Evolutionary conservation across 805 yeast species (phyloP).

Genomic region (Saitoella complicata): DNA sequence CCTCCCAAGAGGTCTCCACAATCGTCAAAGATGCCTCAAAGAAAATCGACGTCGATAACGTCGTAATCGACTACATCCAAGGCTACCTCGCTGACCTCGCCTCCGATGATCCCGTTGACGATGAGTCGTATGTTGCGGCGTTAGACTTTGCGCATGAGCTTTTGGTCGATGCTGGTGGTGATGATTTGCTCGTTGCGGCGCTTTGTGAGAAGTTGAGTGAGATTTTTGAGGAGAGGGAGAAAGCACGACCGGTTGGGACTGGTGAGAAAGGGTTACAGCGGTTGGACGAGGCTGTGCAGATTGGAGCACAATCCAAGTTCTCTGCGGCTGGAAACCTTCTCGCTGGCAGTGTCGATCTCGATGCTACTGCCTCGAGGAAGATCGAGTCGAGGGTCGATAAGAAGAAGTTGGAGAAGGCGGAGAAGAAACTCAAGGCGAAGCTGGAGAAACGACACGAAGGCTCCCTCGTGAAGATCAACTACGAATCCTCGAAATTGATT

Average conservation of each 20-base stretch:
- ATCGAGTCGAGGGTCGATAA: conserved; percentile 90
- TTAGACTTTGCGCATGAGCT: conserved; percentile 49
- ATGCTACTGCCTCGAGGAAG: conserved; percentile 68
- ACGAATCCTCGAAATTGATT: conserved; percentile 86
- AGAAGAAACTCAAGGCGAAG: conserved; percentile 90
- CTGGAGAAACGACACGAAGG: conserved; percentile 63
- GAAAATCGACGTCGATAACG: too few species aligned
- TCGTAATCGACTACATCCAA: too few species aligned
- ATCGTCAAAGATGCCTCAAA: too few species aligned
- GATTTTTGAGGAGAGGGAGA: conserved; percentile 36
- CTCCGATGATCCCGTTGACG: conserved; percentile 35
- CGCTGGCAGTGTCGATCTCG: conserved; percentile 71
- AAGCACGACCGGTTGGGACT: conserved; percentile 39
- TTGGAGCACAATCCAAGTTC: conserved; percentile 52
- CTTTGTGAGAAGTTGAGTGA: conserved; percentile 33
- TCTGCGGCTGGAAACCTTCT: conserved; percentile 58
- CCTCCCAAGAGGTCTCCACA: too few species aligned
- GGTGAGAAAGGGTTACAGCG: conserved; percentile 54
- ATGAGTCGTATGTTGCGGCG: conserved; percentile 31
- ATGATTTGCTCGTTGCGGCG: conserved; percentile 33
- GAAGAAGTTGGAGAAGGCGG: conserved; percentile 94
- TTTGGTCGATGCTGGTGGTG: conserved; percentile 73
- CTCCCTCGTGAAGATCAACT: conserved; percentile 39
- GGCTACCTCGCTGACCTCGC: too few species aligned
- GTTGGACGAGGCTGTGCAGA: conserved; percentile 55